Evolutionary conservation across 2,329 filamentous ascomycete genomes (phyloP).

Genomic region (Fusarium stilboides): DNA sequence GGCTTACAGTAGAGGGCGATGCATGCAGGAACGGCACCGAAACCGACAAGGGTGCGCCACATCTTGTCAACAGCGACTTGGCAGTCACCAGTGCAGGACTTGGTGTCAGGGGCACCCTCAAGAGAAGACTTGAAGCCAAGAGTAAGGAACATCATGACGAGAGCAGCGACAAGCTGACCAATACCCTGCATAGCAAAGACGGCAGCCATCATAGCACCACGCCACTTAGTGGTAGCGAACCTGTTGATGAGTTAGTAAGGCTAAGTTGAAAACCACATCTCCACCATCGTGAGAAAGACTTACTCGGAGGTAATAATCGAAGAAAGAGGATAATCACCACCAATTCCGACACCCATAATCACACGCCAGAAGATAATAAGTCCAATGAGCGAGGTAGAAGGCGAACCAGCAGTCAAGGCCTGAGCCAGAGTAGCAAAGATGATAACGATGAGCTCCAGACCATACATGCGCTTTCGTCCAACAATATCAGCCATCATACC

Average conservation of each 20-base stretch:
- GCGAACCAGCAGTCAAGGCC: constrained; percentile 75
- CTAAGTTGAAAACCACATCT: fast-evolving
- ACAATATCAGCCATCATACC: constrained; percentile 83
- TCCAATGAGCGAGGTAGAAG: constrained; percentile 74
- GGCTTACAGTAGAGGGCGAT: constrained; percentile 80
- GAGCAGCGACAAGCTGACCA: constrained; percentile 82
- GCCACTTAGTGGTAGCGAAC: constrained; percentile 85
- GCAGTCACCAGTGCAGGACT: constrained; percentile 65
- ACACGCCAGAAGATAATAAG: constrained; percentile 86
- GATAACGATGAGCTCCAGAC: constrained; percentile 84
- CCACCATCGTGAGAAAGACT: constrained; percentile 17
- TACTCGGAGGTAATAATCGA: constrained; percentile 89
- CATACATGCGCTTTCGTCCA: constrained; percentile 81
- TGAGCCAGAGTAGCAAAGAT: constrained; percentile 84
- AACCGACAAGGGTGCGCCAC: constrained; percentile 86
- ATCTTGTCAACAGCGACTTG: constrained; percentile 80
- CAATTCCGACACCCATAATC: constrained; percentile 70
- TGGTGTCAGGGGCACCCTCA: constrained; percentile 63
- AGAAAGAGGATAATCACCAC: constrained; percentile 81
- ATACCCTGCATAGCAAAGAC: constrained; percentile 92
- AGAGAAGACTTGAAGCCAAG: constrained; percentile 79
- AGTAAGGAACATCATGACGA: constrained; percentile 82
- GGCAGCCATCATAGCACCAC: constrained; percentile 88
- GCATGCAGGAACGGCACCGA: constrained; percentile 84
- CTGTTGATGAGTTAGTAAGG: constrained; percentile 38